These are phyloP conservation scores for Saccharomyces hybrid DNA, from an alignment of 1,139 yeast species.

Conservation along the genomic window DNA sequence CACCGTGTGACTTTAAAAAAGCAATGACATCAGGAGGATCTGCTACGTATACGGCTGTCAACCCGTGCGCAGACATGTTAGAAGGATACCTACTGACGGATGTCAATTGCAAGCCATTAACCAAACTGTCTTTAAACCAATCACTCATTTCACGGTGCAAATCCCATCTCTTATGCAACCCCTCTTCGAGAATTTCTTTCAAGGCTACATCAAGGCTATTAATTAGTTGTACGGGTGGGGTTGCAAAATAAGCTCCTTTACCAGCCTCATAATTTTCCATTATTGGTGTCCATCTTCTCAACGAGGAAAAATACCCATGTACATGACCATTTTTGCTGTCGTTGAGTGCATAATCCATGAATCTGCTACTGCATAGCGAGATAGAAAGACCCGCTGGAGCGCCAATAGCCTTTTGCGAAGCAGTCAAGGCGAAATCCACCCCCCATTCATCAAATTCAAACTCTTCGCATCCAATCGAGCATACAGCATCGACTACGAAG, in stretches of 20 bases:
- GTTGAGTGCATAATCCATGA: constrained; percentile 51
- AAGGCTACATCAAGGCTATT: constrained; percentile 76
- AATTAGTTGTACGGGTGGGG: constrained; percentile 84
- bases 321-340: constrained; percentile 5
- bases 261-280: constrained; percentile 84
- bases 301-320: constrained; percentile 64
- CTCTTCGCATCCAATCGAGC: constrained; percentile 85
- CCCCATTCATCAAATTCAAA: constrained; percentile 88
- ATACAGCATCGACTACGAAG: constrained; percentile 86
- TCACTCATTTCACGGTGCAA: constrained; percentile 58
- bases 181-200: constrained; percentile 55
- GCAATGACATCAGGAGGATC: constrained; percentile 58
- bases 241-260: constrained; percentile 81
- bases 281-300: constrained; percentile 83
- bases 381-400: constrained; percentile 89
- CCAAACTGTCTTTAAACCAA: constrained; percentile 52
- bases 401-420: constrained; percentile 93
- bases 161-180: constrained; percentile 56
- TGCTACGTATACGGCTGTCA: constrained; percentile 82
- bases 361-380: constrained; percentile 69
- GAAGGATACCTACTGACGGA: constrained; percentile 51
- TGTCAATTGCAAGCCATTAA: constrained; percentile 51
- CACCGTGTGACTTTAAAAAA: constrained; percentile 56
- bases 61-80: constrained; percentile 73
- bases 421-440: constrained; percentile 78